Evolutionary conservation across 352 stramenopile genomes (phyloP).

Genomic region (Phytophthora niederhauseri): DNA sequence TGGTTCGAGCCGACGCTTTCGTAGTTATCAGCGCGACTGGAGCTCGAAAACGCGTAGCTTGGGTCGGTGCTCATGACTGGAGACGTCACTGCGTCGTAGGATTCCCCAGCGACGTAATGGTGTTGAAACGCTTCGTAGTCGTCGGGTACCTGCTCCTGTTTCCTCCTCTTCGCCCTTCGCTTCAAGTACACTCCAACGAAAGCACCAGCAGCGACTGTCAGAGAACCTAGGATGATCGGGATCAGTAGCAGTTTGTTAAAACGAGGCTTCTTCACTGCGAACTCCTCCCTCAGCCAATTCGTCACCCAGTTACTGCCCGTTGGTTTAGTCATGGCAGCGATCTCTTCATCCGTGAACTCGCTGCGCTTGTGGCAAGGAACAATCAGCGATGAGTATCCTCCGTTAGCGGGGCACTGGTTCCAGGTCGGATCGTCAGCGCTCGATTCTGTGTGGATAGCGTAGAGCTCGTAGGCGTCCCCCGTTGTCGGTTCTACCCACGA

Average conservation of each 20-base stretch:
- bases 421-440: slow-evolving; percentile 24
- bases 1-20: slow-evolving; percentile 27
- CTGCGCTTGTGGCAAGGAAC: slow-evolving; percentile 28
- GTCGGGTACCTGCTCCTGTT: not conserved
- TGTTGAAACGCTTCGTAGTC: slow-evolving; percentile 15
- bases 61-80: not conserved
- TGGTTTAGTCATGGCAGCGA: slow-evolving; percentile 19
- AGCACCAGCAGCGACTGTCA: not conserved
- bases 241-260: slow-evolving; percentile 31
- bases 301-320: slow-evolving; percentile 26
- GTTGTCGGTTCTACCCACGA: slow-evolving; percentile 30
- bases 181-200: slow-evolving; percentile 23
- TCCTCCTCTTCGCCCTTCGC: slow-evolving; percentile 5
- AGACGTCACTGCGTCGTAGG: not conserved
- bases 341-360: slow-evolving; percentile 21
- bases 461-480: slow-evolving; percentile 23
- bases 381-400: slow-evolving; percentile 27
- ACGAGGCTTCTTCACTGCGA: slow-evolving; percentile 4
- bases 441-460: slow-evolving; percentile 29
- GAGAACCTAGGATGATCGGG: slow-evolving; percentile 22
- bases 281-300: slow-evolving; percentile 30
- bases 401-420: slow-evolving; percentile 22
- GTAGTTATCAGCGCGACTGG: slow-evolving; percentile 13
- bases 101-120: slow-evolving; percentile 9
- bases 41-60: slow-evolving; percentile 6